Conservation (phyloP, 345 rosid genomes). For the Aurinia saxatilis region DNA sequence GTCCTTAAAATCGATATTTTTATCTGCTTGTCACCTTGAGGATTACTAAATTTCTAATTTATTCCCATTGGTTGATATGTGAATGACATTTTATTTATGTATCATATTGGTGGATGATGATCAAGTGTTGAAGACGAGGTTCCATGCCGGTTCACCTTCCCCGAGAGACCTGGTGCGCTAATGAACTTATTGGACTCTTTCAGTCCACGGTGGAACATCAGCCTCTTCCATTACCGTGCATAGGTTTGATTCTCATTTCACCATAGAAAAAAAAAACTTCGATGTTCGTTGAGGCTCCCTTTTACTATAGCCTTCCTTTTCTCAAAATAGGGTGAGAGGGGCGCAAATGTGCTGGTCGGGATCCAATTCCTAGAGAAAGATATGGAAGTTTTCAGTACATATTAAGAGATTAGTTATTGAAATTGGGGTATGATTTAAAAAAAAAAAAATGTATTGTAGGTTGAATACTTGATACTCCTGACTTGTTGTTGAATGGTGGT, state of each 20-base stretch:
- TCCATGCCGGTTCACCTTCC: constrained; percentile 75
- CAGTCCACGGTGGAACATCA: constrained; percentile 96
- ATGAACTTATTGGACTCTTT: constrained; percentile 88
- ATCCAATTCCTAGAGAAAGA: constrained; percentile 51
- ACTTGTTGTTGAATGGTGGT: no score
- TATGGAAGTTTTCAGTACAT: no score
- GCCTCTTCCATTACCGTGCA: constrained; percentile 86
- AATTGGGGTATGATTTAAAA: no score
- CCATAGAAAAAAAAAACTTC: not conserved
- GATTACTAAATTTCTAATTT: not conserved
- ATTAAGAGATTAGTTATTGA: no score
- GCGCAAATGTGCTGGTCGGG: constrained; percentile 91
- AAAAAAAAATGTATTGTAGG: no score
- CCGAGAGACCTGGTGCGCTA: constrained; percentile 92
- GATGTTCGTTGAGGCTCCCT: not conserved
- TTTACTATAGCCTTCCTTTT: constrained; percentile 7
- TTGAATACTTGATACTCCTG: no score
- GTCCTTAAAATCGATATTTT: not conserved
- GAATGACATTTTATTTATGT: not conserved
- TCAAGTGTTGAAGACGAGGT: constrained; percentile 61
- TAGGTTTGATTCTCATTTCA: constrained; percentile 40
- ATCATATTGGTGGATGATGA: no score
- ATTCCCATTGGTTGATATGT: not conserved
- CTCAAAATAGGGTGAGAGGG: constrained; percentile 69
- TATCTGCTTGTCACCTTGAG: not conserved